These are phyloP conservation scores for Mrakia blollopis DNA, from an alignment of 768 basidiomycete genomes.

Conservation along the genomic window DNA sequence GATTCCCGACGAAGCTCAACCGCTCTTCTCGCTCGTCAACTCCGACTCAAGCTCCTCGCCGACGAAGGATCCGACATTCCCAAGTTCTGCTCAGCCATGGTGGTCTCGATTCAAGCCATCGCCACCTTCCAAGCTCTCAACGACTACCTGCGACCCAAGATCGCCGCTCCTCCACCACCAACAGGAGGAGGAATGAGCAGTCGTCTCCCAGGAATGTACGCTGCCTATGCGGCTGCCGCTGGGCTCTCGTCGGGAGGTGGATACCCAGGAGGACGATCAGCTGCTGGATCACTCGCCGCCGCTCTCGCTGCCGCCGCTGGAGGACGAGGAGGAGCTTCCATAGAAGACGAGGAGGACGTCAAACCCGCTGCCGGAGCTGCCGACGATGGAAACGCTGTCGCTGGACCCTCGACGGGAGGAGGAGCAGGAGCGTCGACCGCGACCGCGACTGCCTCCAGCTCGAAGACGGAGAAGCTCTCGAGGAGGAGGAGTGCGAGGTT, in stretches of 20 bases:
- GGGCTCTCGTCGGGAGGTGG: conserved; percentile 48
- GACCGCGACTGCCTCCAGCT: conserved; percentile 36
- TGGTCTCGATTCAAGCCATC: conserved; percentile 95
- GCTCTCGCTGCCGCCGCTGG: conserved; percentile 1
- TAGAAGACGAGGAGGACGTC: conserved; percentile 3
- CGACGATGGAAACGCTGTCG: conserved; percentile 35
- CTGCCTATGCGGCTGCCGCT: conserved; percentile 70
- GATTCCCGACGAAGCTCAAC: conserved; percentile 81
- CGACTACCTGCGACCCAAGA: conserved; percentile 87
- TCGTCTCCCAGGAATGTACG: conserved; percentile 80
- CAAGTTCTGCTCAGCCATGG: conserved; percentile 69
- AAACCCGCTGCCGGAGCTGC: conserved; percentile 39
- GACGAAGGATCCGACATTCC: conserved; percentile 86
- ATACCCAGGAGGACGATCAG: conserved; percentile 1
- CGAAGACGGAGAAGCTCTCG: conserved; percentile 43
- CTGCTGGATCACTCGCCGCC: not conserved
- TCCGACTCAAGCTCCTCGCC: conserved; percentile 83
- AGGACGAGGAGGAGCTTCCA: not conserved
- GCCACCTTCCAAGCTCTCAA: conserved; percentile 96
- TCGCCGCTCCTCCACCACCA: conserved; percentile 53
- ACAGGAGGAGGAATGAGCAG: conserved; percentile 28
- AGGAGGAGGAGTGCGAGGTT: conserved; percentile 79
- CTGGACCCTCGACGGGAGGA: conserved; percentile 17
- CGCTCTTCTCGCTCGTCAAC: conserved; percentile 81
- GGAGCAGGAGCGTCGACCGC: conserved; percentile 46